Base-by-base conservation (phyloP, 2,329 filamentous ascomycete species). In the Aspergillus costaricaensis region DNA sequence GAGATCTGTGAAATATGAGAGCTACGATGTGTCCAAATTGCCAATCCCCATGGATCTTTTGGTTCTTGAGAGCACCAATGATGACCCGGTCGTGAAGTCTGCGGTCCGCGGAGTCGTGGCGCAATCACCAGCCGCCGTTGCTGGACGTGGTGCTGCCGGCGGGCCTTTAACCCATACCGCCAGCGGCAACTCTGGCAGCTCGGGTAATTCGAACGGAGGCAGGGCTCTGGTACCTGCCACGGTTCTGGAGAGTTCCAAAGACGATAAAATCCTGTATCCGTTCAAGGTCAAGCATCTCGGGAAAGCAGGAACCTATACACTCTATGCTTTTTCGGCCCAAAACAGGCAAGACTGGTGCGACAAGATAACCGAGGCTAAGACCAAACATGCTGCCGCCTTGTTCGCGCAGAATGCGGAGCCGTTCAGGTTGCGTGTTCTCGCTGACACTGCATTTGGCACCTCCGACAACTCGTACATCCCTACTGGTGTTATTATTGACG, bases 211-310 rank as follows among this genome's bases (percentile, higher is more conserved):
- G 3, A 80, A 86, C 50, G 74, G 74, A 14, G 76, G 76, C 15
- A 81, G 80, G 55, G 80, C 79, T 1, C 72, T 84, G 50, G 79
- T 81, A 12, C 76, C 80, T 6, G 75, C 73, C 10, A 82, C 80
- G 1, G 76, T 79, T 2, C 72, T 85, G 17, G 86, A 87, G 5
- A 78, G 73, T 36, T 78, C 83, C 27, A 90, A 86, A 63, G 91
- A 96, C 65, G 88, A 91, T 72, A 91, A 89, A 74, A 90, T 95
- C 49, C 79, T 99, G 68, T 99, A 93, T 73, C 95, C 96, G 0
- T 99, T 99, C 86, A 88, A 88, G 66, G 87, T 99, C 73, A 97
- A 97, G 79, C 95, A 99, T 78, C 85, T 99, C 19, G 95, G 96
- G 12, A 91, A 96, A 63, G 74, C 79, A 51, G 93, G 96, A 67